Percentiles rank a stretch among this genome's conserved stretches.
These are phyloP conservation scores for Lenzites betulinus DNA, from an alignment of 768 basidiomycete species.

Conservation along the genomic window DNA sequence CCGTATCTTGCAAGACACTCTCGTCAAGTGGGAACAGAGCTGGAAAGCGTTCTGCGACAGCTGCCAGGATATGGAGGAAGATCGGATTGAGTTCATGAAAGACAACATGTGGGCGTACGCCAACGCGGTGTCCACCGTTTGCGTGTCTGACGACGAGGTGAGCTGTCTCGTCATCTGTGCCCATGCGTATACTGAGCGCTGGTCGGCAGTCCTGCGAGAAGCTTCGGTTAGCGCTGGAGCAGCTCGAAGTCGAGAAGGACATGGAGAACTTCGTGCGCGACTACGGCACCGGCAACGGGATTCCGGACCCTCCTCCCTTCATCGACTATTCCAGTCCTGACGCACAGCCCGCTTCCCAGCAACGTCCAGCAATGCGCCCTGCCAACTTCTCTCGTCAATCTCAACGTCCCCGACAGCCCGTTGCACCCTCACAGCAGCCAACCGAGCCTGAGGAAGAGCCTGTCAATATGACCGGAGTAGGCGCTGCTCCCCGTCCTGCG, in stretches of 20 bases:
- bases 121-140: conserved; percentile 93
- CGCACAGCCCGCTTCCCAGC: conserved; percentile 60
- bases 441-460: conserved; percentile 46
- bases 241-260: conserved; percentile 85
- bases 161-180: conserved; percentile 10
- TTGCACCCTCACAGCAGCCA: conserved; percentile 37
- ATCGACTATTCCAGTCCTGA: conserved; percentile 77
- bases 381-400: conserved; percentile 54
- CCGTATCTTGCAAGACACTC: conserved; percentile 74
- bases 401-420: conserved; percentile 35
- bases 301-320: conserved; percentile 87
- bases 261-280: conserved; percentile 87
- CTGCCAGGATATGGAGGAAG: conserved; percentile 95
- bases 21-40: conserved; percentile 84
- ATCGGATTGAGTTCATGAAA: conserved; percentile 92
- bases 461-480: conserved; percentile 67
- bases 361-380: conserved; percentile 55
- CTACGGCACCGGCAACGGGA: conserved; percentile 85
- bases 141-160: conserved; percentile 96
- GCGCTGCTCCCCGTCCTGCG: conserved; percentile 52
- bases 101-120: conserved; percentile 96
- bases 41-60: conserved; percentile 96
- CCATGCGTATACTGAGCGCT: conserved; percentile 2
- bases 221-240: conserved; percentile 82
- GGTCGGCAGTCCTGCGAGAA: conserved; percentile 82